Evolutionary conservation across 305 asterid species (phyloP), one percentile per base, ranked within the genome.

Genomic region (Fraxinus xanthoxyloides): DNA sequence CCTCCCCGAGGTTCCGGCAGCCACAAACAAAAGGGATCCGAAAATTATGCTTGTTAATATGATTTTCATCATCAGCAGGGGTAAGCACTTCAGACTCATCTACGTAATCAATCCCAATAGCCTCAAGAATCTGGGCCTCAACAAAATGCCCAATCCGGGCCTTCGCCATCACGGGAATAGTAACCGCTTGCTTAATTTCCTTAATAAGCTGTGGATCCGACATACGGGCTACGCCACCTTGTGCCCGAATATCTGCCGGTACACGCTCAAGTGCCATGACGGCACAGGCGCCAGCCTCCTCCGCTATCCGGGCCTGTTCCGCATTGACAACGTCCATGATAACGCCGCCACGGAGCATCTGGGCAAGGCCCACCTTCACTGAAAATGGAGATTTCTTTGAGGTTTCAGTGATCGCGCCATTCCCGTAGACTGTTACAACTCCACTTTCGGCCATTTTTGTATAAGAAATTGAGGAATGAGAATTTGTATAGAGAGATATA

Each of bases 231-330:
- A 96, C 98, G 86, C 99, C 99, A 77, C 98, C 98, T 26, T 96
- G 98, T 0, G 99, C 97, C n/a, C 98, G 93, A 86, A 94, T 96
- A 84, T 96, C 98, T 74, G 99, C 98, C 23, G 99, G 98, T 26
- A 96, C 99, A 77, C 99, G 97, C 90, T 96, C 98, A 4, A 96
- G 87, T 1, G 99, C 99, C 99, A 96, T 96, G 84, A 96, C 99
- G 61, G 98, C 98, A 85, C 99, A 96, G 1, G 98, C 98, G 24
- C 99, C 98, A 63, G 98, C 99, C 43, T 93, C 97, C 87, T 96
- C 98, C 3, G 98, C 98, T 80, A 95, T 86, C 8, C 98, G 94
- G 70, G 98, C 98, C 48, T 95, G 98, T 73, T 95, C 98, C 4
- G 98, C 85, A 24, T 75, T 93, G 78, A 92, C 95, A 76, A 95